A percentile compares a stretch with the other conserved stretches of the same genome.
Conservation (phyloP, 805 yeast species). For the Nakazawaea holstii region DNA sequence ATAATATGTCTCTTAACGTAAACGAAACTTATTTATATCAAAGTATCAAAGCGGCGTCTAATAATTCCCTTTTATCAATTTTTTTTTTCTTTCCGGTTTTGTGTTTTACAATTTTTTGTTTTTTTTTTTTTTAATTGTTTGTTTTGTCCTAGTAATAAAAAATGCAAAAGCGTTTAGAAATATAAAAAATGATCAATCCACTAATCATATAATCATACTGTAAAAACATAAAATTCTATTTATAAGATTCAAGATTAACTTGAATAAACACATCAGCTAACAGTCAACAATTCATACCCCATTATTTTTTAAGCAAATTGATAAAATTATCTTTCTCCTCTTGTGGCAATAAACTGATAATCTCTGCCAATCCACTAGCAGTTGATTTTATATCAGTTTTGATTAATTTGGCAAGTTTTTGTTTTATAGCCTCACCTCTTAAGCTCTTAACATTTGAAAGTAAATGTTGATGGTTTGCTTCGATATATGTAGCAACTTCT, state of each 20-base stretch:
- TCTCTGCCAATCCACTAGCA: conserved; percentile 50
- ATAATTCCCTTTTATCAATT: not conserved
- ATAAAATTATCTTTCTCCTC: conserved; percentile 47
- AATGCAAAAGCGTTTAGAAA: not conserved
- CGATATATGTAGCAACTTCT: conserved; percentile 81
- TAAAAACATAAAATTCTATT: no score
- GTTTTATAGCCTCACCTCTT: conserved; percentile 62
- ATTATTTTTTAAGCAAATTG: conserved; percentile 20
- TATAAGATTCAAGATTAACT: no score
- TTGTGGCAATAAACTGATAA: conserved; percentile 43
- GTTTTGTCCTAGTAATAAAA: no score
- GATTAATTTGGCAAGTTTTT: conserved; percentile 54
- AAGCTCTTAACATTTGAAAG: conserved; percentile 57
- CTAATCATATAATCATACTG: not conserved
- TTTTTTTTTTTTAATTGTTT: not conserved
- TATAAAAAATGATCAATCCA: not conserved
- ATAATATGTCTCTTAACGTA: no score
- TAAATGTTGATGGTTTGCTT: conserved; percentile 62
- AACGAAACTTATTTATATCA: no score
- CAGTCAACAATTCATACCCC: not conserved
- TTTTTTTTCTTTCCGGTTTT: not conserved
- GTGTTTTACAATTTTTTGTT: not conserved
- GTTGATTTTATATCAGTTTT: conserved; percentile 49
- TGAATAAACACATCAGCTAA: no score
- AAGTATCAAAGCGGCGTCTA: no score